phyloP scores from a whole-genome alignment of 2,329 filamentous ascomycete genomes.

The Fusarium sp. region DNA sequence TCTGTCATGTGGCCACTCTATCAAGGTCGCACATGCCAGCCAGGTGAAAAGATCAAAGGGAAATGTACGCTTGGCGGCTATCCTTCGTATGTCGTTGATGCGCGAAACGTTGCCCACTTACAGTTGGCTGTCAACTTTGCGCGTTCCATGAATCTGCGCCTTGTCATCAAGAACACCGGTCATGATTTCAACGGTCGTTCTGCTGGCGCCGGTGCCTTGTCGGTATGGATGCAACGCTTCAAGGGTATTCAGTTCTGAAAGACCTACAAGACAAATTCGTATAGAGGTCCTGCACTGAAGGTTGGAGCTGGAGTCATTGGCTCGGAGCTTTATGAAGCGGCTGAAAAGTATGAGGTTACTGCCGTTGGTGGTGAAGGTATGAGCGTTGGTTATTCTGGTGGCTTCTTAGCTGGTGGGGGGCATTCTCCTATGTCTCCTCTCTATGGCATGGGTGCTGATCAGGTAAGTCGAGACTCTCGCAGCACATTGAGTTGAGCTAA shows the following conservation, averaged over 20 bases:
- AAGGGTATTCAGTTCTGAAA: slow-evolving; percentile 54
- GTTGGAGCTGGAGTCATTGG: slow-evolving; percentile 67
- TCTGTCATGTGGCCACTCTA: slow-evolving; percentile 57
- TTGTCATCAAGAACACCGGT: slow-evolving; percentile 62
- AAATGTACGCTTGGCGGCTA: slow-evolving; percentile 57
- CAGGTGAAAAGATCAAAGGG: slow-evolving; percentile 31
- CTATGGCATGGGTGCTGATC: slow-evolving; percentile 38
- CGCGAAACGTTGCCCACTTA: slow-evolving; percentile 57
- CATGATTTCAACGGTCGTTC: slow-evolving; percentile 64
- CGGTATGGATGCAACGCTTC: slow-evolving; percentile 68
- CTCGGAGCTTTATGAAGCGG: slow-evolving; percentile 64
- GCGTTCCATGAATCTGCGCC: slow-evolving; percentile 57
- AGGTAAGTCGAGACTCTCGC: slow-evolving; percentile 2
- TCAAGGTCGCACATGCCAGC: slow-evolving; percentile 54
- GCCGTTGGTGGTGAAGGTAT: slow-evolving; percentile 66
- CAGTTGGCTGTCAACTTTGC: slow-evolving; percentile 62
- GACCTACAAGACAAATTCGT: slow-evolving; percentile 33
- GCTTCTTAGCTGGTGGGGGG: slow-evolving; percentile 37
- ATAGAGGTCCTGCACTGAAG: slow-evolving; percentile 64
- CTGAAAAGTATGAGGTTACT: slow-evolving; percentile 59
- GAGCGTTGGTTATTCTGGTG: slow-evolving; percentile 37
- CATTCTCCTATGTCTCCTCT: slow-evolving; percentile 34
- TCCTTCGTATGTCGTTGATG: slow-evolving; percentile 58
- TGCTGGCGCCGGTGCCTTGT: slow-evolving; percentile 67
- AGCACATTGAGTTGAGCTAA: not conserved